phyloP scores from a whole-genome alignment of 1,284 basidiomycete genomes.

The Microstroma glucosiphilum region DNA sequence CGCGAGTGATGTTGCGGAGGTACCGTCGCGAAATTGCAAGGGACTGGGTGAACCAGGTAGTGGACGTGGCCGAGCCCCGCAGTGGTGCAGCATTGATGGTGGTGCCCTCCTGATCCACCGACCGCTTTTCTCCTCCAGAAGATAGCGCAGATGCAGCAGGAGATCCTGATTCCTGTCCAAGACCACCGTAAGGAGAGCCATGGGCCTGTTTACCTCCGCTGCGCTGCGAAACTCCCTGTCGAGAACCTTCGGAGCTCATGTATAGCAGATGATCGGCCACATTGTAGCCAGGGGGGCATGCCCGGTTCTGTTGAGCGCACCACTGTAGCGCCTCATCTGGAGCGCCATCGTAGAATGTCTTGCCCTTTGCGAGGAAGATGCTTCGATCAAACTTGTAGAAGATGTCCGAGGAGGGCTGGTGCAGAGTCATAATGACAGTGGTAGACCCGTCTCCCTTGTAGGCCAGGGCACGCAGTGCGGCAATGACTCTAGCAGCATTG shows the following conservation, averaged over 20 bases:
- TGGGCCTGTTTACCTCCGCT: background rate
- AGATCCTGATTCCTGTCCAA: background rate
- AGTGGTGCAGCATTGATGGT: background rate
- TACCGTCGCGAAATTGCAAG: slow-evolving; percentile 21
- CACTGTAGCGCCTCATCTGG: slow-evolving; percentile 26
- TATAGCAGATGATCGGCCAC: slow-evolving; percentile 35
- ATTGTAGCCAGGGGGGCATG: slow-evolving; percentile 29
- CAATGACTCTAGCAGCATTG: slow-evolving; percentile 29
- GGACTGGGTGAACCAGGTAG: slow-evolving; percentile 33
- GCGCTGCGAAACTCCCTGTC: background rate
- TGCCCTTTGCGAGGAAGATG: slow-evolving; percentile 31
- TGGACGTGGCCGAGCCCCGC: slow-evolving; percentile 14
- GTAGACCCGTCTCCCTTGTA: slow-evolving; percentile 14
- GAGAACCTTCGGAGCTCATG: slow-evolving; percentile 18
- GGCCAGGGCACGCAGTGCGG: slow-evolving; percentile 25
- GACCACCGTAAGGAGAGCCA: too few species aligned
- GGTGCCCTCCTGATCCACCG: too few species aligned
- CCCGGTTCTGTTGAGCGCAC: slow-evolving; percentile 28
- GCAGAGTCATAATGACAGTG: slow-evolving; percentile 33
- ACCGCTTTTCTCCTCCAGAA: too few species aligned
- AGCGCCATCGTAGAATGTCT: slow-evolving; percentile 28
- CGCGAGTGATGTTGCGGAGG: slow-evolving; percentile 26
- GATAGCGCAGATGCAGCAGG: background rate
- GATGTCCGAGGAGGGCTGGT: slow-evolving; percentile 39
- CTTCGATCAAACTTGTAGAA: slow-evolving; percentile 29